Conservation (phyloP, 2,329 filamentous ascomycete genomes). For the Alternaria alternata region DNA sequence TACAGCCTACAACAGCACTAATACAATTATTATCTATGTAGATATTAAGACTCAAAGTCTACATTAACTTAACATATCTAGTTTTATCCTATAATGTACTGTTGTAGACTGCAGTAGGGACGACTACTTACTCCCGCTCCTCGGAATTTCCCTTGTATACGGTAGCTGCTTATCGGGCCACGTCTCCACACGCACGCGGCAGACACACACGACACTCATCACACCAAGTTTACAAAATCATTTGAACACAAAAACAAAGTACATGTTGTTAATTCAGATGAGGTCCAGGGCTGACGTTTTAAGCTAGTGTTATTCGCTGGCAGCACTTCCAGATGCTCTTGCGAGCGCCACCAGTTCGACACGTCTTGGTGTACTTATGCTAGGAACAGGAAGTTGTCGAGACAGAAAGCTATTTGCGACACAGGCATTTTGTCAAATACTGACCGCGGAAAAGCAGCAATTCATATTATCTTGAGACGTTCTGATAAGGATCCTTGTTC, state of each 20-base stretch:
- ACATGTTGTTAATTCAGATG: not conserved
- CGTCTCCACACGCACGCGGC: slow-evolving; percentile 8
- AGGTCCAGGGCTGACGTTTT: not conserved
- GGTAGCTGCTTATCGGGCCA: slow-evolving; percentile 9
- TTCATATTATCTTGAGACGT: slow-evolving; percentile 35
- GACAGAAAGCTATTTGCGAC: slow-evolving; percentile 21
- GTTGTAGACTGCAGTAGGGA: too few relatives aligned
- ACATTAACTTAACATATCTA: too few relatives aligned
- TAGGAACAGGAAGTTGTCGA: slow-evolving; percentile 8
- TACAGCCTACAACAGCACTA: too few relatives aligned
- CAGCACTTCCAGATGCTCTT: not conserved
- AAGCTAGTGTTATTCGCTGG: slow-evolving; percentile 3
- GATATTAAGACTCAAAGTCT: too few relatives aligned
- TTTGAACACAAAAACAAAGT: slow-evolving; percentile 13
- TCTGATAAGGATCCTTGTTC: slow-evolving; percentile 43
- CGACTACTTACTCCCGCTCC: too few relatives aligned
- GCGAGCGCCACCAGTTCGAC: slow-evolving; percentile 15
- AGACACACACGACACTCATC: not conserved
- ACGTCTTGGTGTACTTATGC: not conserved
- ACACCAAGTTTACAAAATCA: not conserved
- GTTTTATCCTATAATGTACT: too few relatives aligned
- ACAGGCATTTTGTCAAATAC: slow-evolving; percentile 31
- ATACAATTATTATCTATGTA: too few relatives aligned
- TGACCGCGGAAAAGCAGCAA: slow-evolving; percentile 45
- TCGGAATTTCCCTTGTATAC: not conserved